A percentile compares a stretch with the other conserved stretches of the same genome.
Conservation (phyloP, 495 filamentous ascomycete genomes). For the Rostrohypoxylon terebratum region DNA sequence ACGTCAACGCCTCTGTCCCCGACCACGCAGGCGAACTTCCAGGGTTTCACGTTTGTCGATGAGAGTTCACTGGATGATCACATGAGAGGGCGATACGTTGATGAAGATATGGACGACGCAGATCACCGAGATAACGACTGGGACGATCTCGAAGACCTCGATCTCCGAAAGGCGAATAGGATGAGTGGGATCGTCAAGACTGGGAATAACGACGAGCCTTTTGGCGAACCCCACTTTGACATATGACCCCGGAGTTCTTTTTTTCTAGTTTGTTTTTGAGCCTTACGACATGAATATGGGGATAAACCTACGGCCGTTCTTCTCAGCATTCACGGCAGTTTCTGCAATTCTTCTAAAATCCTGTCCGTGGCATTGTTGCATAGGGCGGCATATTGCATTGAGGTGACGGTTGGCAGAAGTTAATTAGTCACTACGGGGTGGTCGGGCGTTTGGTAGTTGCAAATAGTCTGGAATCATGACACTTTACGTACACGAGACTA, state of each 20-base stretch:
- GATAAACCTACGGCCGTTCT: slow-evolving; percentile 28
- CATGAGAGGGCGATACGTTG: slow-evolving; percentile 70
- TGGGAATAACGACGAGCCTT: slow-evolving; percentile 74
- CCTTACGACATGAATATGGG: slow-evolving; percentile 24
- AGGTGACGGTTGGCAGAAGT: slow-evolving; percentile 44
- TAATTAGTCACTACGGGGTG: slow-evolving; percentile 43
- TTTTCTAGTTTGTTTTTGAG: slow-evolving; percentile 21
- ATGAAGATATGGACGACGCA: slow-evolving; percentile 76
- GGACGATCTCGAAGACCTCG: slow-evolving; percentile 59
- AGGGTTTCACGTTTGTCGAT: slow-evolving; percentile 97
- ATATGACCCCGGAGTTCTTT: slow-evolving; percentile 42
- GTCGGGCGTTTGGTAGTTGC: slow-evolving; percentile 50
- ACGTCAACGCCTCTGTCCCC: slow-evolving; percentile 92
- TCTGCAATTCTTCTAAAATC: slow-evolving; percentile 40
- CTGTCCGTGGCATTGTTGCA: slow-evolving; percentile 50
- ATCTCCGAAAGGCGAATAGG: slow-evolving; percentile 63
- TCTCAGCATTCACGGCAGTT: slow-evolving; percentile 37
- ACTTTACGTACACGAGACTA: slow-evolving; percentile 50
- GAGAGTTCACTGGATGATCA: slow-evolving; percentile 96
- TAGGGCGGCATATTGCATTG: slow-evolving; percentile 53
- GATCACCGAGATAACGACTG: slow-evolving; percentile 62
- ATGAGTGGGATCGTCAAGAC: slow-evolving; percentile 82
- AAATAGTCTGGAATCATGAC: slow-evolving; percentile 50
- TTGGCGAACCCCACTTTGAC: slow-evolving; percentile 80
- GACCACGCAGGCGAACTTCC: slow-evolving; percentile 96